Evolutionary conservation across 139 green algal genomes (phyloP), one percentile per base, ranked within the genome.

Genomic region (Nannochloris sp.): DNA sequence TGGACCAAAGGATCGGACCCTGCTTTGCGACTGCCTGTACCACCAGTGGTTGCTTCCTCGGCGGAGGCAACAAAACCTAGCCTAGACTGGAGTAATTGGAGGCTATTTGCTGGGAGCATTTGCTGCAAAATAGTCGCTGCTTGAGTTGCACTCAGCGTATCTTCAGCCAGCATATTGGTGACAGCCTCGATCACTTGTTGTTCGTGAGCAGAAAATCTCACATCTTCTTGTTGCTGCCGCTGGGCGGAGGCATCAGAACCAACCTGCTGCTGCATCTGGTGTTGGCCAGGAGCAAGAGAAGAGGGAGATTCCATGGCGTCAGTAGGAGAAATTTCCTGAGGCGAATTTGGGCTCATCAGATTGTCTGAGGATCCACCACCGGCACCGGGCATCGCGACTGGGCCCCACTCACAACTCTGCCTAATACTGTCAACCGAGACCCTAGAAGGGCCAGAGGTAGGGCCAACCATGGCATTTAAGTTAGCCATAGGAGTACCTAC

Each of bases 111-210:
- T 12, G 58, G 32, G 6, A 65, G 58, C 58, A 65, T 65, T 13
- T 44, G 29, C 32, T 65, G 58, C 48, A 75, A 59, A 46, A 75
- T 75, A 59, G 29, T 48, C 30, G 68, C 61, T 6, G 68, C 68
- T 59, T 75, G 68, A 24, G 59, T 36, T 0, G 68, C 24, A 46
- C 9, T 54, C 9, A 77, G 27, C 35, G 30, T 39, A 14, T 71
- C 67, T 38, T 63, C 46, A 0, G 67, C 36, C 60, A 79, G 60
- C 39, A 78, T 54, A 31, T 19, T 56, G 34, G 67, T 72, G 56
- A 79, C 68, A 47, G 65, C 27, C 39, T 68, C 67, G 32, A 79
- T 60, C 59, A 76, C 60, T 34, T 73, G 68, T 34, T 68, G 53
- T 8, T 73, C 72, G 53, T 79, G 60, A 31, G 24, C 8, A 24